Evolutionary conservation across 441 rosid genomes (phyloP).

Genomic region (Manihot esculenta): DNA sequence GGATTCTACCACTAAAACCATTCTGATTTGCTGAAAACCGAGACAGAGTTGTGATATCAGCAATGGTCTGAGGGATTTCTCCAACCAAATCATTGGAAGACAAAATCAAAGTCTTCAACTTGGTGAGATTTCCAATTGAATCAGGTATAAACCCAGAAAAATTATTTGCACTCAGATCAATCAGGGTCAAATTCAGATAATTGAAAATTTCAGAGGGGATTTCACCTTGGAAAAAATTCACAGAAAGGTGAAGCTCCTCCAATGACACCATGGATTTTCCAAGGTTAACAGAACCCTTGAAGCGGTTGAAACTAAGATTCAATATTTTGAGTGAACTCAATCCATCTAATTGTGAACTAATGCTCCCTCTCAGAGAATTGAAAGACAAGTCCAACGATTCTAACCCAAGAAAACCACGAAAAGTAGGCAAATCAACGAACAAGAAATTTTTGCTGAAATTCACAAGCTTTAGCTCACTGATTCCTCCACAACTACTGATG

Average conservation of each 20-base stretch:
- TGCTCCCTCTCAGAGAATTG: constrained; percentile 37
- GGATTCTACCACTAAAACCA: constrained; percentile 43
- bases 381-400: constrained; percentile 55
- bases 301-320: constrained; percentile 38
- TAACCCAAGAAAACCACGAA: constrained; percentile 45
- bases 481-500: constrained; percentile 38
- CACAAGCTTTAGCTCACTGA: constrained; percentile 42
- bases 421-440: constrained; percentile 42
- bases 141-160: constrained; percentile 52
- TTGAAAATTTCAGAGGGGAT: constrained; percentile 43
- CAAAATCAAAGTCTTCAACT: constrained; percentile 46
- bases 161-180: constrained; percentile 55
- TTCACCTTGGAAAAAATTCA: constrained; percentile 35
- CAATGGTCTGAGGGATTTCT: constrained; percentile 43
- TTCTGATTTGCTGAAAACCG: constrained; percentile 68
- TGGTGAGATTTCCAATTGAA: constrained; percentile 47
- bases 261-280: constrained; percentile 34
- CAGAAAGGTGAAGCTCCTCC: constrained; percentile 48
- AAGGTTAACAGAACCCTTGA: constrained; percentile 46
- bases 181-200: constrained; percentile 34
- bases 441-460: constrained; percentile 51
- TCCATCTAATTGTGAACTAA: constrained; percentile 43
- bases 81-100: constrained; percentile 49
- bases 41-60: constrained; percentile 41
- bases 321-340: constrained; percentile 45